Conservation (phyloP, 140 eudicot genomes). For the Senecio squalidus region DNA sequence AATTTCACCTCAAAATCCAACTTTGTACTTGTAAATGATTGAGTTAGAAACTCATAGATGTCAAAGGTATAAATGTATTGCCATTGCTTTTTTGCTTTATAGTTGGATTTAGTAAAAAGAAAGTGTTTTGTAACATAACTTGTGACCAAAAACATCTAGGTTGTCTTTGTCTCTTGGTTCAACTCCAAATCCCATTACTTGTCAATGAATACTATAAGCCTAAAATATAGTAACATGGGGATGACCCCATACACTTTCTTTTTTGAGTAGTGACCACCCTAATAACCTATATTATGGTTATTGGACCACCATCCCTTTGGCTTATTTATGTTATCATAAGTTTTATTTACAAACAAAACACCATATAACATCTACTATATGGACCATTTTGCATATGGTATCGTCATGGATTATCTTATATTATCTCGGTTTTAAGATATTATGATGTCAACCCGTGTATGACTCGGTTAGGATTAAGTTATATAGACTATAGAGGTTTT, state of each 20-base stretch:
- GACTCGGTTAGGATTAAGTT: neutral
- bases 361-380: neutral
- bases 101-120: conserved; percentile 25
- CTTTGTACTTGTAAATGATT: neutral
- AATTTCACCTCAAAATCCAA: neutral
- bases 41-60: neutral
- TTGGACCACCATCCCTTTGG: conserved; percentile 32
- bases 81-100: neutral
- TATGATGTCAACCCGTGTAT: neutral
- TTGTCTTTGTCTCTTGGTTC: conserved; percentile 24
- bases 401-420: neutral
- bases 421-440: neutral
- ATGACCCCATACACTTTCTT: conserved; percentile 6
- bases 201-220: conserved; percentile 18
- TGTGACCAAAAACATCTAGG: conserved; percentile 23
- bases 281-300: conserved; percentile 6
- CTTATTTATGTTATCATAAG: conserved; percentile 12
- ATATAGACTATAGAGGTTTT: too few species aligned
- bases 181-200: conserved; percentile 12
- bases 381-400: conserved; percentile 19
- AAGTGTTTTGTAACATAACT: neutral
- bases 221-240: conserved; percentile 31
- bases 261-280: conserved; percentile 33
- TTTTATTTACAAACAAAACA: conserved; percentile 24
- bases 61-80: neutral